Evolutionary conservation across 805 yeast species (phyloP), one percentile per base, ranked within the genome.

Genomic region (Myxozyma neglecta): DNA sequence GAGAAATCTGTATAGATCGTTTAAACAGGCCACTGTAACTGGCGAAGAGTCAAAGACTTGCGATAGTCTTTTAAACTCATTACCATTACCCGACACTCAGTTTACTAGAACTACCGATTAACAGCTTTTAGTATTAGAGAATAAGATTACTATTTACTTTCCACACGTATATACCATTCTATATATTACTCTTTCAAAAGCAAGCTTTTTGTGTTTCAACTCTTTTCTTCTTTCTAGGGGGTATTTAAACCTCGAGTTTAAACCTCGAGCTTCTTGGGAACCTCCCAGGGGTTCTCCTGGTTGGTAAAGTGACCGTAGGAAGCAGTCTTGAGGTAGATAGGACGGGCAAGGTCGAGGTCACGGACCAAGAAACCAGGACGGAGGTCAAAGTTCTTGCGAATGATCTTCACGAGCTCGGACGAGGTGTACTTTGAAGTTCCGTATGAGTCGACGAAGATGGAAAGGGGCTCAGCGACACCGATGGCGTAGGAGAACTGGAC

Each of bases 391-490:
- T 94, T 94, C 81, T 89, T 86, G 78, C 85, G 83, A 81, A 94
- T 88, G 77, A 94, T 90, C 68, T 81, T 89, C 68, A 93, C 97
- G 75, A 94, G 86, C 83, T 94, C 93, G 59, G 84, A 89, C 69
- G 94, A 88, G 61, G 93, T 76, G 83, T 87, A 83, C 79, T 89
- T 85, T 72, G 97, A 92, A 70, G 99, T 94, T 76, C 99, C 99
- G 81, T 94, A 94, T 68, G 97, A 88, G 81, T 94, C 98, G 73
- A 94, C 97, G 79, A 90, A 88, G 79, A 94, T 89, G 62, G 97
- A 90, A 77, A 94, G 86, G 75, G 99, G 99, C 82, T 94, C 98
- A 73, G 99, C 98, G 73, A 94, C 97, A 89, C 99, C 99, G 77
- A 94, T 94, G 77, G 99, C 99, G 80, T 94, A 94, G 53, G 99